Evolutionary conservation across 768 basidiomycete genomes (phyloP), one percentile per base, ranked within the genome.

Genomic region (Lactarius quietus): DNA sequence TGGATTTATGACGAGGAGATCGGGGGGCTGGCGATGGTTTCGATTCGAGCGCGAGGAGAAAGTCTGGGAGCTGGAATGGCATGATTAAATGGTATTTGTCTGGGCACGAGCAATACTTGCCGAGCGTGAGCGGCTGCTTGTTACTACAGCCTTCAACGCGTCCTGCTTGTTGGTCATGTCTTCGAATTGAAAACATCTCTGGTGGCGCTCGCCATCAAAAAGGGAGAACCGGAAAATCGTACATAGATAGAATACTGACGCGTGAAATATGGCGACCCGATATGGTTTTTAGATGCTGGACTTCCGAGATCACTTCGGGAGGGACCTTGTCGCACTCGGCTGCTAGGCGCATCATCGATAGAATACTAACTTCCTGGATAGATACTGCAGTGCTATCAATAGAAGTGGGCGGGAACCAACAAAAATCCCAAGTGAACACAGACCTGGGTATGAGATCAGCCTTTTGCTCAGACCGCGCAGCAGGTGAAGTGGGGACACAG

Each of bases 101-200:
- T 45, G 23, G 36, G 28, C 6, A 57, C 12, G 23, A 61, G 26
- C 10, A 1, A 28, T 20, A 71, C 83, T 68, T 71, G 89, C 90
- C 36, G 89, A 84, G 58, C 83, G 77, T 2, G 87, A 84, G 43
- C 74, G 72, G 33, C 84, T 81, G n/a, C 72, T 76, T 3, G 77
- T 73, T 45, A 88, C 70, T 56, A 88, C 80, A 15, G 79, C 74
- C 23, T 73, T 65, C 23, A 92, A 79, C 6, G 76, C 66, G 12
- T 77, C 73, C 68, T 78, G 81, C 61, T 86, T 76, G 23, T 74
- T 72, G 8, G 76, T 77, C 18, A 89, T 74, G 14, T 75, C 76
- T 35, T 85, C 69, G 71, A 93, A 92, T 72, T 90, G 86, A 29
- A 83, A 79, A 70, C 89, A 92, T 62, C 90, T 83, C 91, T 93